phyloP scores from a whole-genome alignment of 352 stramenopile genomes.

The Chrysophaeum taylorii region DNA sequence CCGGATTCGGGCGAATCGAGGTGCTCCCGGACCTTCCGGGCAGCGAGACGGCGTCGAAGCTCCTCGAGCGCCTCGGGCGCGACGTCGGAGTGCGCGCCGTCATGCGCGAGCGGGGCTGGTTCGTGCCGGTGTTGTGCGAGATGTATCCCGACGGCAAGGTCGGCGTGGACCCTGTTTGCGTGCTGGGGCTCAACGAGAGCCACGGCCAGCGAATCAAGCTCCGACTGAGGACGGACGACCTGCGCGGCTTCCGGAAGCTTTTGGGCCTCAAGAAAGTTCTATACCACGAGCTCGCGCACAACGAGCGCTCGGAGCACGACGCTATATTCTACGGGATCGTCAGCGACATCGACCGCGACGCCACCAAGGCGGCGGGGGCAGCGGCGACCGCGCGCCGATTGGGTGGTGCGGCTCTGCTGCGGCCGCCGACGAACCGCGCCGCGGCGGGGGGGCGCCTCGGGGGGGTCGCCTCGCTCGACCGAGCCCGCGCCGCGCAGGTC shows the following conservation, averaged over 20 bases:
- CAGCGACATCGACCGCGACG: constrained; percentile 42
- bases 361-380: constrained; percentile 26
- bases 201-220: constrained; percentile 83
- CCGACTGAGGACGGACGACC: constrained; percentile 80
- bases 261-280: constrained; percentile 78
- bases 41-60: no score
- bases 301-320: constrained; percentile 61
- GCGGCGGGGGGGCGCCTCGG: not conserved
- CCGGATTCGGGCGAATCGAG: no score
- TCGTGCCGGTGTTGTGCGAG: no score
- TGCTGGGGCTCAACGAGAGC: constrained; percentile 85
- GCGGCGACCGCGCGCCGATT: no score
- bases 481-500: not conserved
- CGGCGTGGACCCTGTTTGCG: constrained; percentile 34
- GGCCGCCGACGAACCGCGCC: not conserved
- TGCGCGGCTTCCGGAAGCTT: constrained; percentile 73
- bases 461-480: not conserved
- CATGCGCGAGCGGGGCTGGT: no score
- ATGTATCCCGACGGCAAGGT: constrained; percentile 40
- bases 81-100: no score
- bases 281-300: constrained; percentile 85
- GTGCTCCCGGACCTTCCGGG: no score
- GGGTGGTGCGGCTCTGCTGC: not conserved
- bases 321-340: constrained; percentile 52
- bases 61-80: no score